Base-by-base conservation (phyloP, 2,329 filamentous ascomycete species). In the Talaromyces islandicus region DNA sequence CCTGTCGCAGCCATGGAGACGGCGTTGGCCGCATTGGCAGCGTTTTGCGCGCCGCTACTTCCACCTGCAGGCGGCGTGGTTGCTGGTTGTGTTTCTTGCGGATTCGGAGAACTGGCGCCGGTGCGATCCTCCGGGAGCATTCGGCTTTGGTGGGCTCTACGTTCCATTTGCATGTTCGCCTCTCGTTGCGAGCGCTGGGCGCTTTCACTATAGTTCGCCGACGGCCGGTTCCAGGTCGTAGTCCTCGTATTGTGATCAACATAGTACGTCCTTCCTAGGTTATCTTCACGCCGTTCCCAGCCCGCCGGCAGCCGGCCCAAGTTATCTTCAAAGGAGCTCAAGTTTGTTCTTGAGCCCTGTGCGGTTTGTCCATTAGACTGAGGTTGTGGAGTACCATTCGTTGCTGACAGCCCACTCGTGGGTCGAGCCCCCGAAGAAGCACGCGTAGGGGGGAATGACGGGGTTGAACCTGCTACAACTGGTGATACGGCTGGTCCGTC, bases 171-270 rank as follows among this genome's bases (percentile, higher is more conserved):
- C 46, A 93, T 97, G 64, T 92, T 92, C 27, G 92, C 91, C 71
- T 96, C 92, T 73, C 93, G 84, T 66, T 92, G 89, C 64, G 81
- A 88, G 62, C 92, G 85, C 67, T 90, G 86, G 63, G 92, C 88
- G 54, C 86, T 86, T 52, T 89, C 87, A 62, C 88, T 92, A 69
- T 88, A 89, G 62, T 87, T 87, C 43, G 84, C 83, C n/a, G 91
- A 89, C 7, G 94, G 94, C 62, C 94, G 83, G 67, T 90, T 93
- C 94, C 94, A 99, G 67, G 93, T 97, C 0, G 94, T 99, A 59
- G 94, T 93, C 68, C 94, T 84, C 7, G 92, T 96, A 74, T 97
- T 97, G 74, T 97, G 94, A 71, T 99, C 94, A 57, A 99, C 94
- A 73, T 97, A 99, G 73, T 99, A 99, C 24, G 93, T 97, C 69